These are phyloP conservation scores for Celoporthe dispersa DNA, from an alignment of 2,329 filamentous ascomycete genomes.

Conservation along the genomic window DNA sequence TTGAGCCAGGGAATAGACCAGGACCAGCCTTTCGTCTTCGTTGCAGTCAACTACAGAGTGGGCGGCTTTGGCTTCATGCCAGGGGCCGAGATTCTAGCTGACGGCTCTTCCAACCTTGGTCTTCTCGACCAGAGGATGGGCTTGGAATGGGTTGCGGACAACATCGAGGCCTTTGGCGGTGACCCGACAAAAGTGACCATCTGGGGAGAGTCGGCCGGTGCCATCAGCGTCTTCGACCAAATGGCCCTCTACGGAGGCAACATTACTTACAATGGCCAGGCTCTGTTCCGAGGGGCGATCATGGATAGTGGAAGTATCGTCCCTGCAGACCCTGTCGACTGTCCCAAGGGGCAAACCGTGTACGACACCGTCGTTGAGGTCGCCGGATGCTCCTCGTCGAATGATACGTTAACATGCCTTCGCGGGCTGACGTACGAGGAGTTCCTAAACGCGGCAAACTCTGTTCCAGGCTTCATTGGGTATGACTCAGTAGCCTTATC, in stretches of 20 bases:
- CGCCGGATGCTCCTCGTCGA: constrained; percentile 63
- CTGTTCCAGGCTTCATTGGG: constrained; percentile 69
- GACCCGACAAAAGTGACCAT: constrained; percentile 80
- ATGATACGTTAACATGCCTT: constrained; percentile 68
- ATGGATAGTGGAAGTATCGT: constrained; percentile 74
- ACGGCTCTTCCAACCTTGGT: constrained; percentile 72
- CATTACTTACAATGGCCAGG: constrained; percentile 73
- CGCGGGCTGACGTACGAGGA: constrained; percentile 61
- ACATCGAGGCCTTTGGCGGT: constrained; percentile 78
- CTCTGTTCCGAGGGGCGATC: constrained; percentile 76
- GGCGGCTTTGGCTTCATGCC: constrained; percentile 76
- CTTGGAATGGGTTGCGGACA: constrained; percentile 74
- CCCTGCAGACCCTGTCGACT: constrained; percentile 67
- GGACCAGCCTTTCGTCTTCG: constrained; percentile 71
- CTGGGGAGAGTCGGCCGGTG: constrained; percentile 74
- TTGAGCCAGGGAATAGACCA: constrained; percentile 49
- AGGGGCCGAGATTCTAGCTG: constrained; percentile 68
- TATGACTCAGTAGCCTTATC: constrained; percentile 72
- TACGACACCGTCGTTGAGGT: constrained; percentile 66
- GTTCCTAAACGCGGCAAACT: constrained; percentile 69
- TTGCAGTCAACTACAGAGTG: constrained; percentile 78
- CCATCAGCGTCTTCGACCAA: constrained; percentile 77
- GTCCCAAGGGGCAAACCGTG: constrained; percentile 64
- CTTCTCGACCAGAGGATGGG: constrained; percentile 74
- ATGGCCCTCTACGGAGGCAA: constrained; percentile 76